Evolutionary conservation across 176 grass and related monocot genomes (phyloP), one percentile per base, ranked within the genome.

Genomic region (Oryza nivara): DNA sequence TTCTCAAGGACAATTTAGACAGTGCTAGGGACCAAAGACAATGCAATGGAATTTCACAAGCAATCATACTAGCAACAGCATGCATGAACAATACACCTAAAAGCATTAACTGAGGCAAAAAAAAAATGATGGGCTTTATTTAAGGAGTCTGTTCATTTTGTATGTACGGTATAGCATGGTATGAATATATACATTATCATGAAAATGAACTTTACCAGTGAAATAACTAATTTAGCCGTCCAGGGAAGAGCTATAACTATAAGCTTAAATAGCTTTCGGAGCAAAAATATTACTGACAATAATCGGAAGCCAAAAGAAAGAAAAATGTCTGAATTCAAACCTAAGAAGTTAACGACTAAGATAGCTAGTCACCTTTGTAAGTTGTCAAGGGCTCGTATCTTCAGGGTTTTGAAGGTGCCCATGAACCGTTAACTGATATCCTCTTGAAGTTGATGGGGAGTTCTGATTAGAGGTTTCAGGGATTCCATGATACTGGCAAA

Each of bases 401-500:
- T 12, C 5, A 3, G 56, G 44, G 49, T 17, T 48, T 68, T 22
- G 9, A 74, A 36, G 75, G 22, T 38, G 20, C 13, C 75, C 17
- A 10, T 52, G 78, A 60, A 70, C 22, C 38, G 44, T 68, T 68
- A 73, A 74, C 80, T 88, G 80, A 69, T 75, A 78, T 92, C 74
- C 22, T 80, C 85, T 15, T 44, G 80, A 52, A 66, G 75, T 78
- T 77, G 67, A 44, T 88, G 49, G 65, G 79, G 68, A 34, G 79
- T 85, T 36, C 91, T 94, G 54, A 97, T 88, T 35, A 92, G 77
- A 7, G 65, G 90, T 71, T 88, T 97, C 73, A 97, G 83, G 10
- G 77, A 80, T 38, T 97, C 90, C 95, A 94, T 94, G 47, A 97
- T 92, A 71, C 63, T 91, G 32, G 90, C 85, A 81, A 97, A 97